Evolutionary conservation across 2,329 filamentous ascomycete genomes (phyloP).

Genomic region (Cercospora sp.): DNA sequence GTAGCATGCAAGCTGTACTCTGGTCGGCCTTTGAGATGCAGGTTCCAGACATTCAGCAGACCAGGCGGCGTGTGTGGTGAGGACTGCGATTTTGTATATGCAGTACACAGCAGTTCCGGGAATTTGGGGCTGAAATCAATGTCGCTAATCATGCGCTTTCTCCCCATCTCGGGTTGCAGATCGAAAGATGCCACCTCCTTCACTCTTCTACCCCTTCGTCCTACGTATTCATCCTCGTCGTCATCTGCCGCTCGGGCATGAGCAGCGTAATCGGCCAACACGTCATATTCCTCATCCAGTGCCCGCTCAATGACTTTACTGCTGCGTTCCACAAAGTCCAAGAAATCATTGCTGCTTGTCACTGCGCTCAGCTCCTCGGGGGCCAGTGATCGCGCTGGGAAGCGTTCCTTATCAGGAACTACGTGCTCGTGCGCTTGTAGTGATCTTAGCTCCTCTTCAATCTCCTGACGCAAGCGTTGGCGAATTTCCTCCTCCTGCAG

Average conservation of each 20-base stretch:
- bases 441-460: constrained; percentile 86
- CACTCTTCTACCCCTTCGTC: constrained; percentile 71
- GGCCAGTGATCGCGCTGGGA: constrained; percentile 73
- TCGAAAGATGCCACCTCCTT: constrained; percentile 92
- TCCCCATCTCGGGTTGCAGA: constrained; percentile 79
- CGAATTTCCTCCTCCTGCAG: constrained; percentile 81
- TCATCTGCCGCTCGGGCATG: constrained; percentile 74
- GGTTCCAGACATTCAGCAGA: constrained; percentile 94
- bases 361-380: constrained; percentile 87
- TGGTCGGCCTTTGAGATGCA: constrained; percentile 88
- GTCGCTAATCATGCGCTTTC: constrained; percentile 96
- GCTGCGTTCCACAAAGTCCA: constrained; percentile 91
- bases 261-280: constrained; percentile 89
- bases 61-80: constrained; percentile 86
- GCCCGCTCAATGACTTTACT: constrained; percentile 97
- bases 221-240: constrained; percentile 67
- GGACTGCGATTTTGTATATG: constrained; percentile 76
- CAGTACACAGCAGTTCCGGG: constrained; percentile 85
- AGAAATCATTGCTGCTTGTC: constrained; percentile 87
- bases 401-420: constrained; percentile 46
- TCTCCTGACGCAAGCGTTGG: constrained; percentile 79
- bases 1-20: constrained; percentile 97
- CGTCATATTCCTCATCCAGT: constrained; percentile 92
- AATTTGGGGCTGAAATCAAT: constrained; percentile 92
- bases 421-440: constrained; percentile 56